Conservation (phyloP, 2,329 filamentous ascomycete genomes). For the Clarireedia sp. region DNA sequence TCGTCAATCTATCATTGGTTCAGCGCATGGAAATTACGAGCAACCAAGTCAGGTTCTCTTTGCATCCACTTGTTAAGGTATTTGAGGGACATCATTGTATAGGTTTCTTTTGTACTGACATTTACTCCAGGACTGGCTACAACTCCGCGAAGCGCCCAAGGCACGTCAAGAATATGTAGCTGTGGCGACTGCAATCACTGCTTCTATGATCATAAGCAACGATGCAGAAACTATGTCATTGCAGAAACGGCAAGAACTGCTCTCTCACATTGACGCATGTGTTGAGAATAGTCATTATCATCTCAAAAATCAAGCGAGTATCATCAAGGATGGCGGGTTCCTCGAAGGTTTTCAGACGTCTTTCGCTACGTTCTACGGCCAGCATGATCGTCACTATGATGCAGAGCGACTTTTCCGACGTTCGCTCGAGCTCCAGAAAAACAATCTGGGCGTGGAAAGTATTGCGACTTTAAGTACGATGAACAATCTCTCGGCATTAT, state of each 20-base stretch:
- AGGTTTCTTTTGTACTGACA: background rate
- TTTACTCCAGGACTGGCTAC: background rate
- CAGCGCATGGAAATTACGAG: slow-evolving; percentile 9
- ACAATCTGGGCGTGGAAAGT: slow-evolving; percentile 5
- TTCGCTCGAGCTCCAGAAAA: slow-evolving; percentile 8
- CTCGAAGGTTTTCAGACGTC: background rate
- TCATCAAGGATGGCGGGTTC: slow-evolving; percentile 7
- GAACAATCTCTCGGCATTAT: slow-evolving; percentile 27
- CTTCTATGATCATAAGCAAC: background rate
- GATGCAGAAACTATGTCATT: background rate
- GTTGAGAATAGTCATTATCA: background rate
- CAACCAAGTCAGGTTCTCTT: slow-evolving; percentile 11
- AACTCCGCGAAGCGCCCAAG: background rate
- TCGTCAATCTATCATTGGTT: slow-evolving; percentile 18
- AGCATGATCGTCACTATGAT: slow-evolving; percentile 9
- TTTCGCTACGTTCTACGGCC: slow-evolving; percentile 9
- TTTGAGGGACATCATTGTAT: slow-evolving; percentile 4
- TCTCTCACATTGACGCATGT: slow-evolving; percentile 3
- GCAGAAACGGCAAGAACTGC: slow-evolving; percentile 1
- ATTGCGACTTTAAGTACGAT: slow-evolving; percentile 12
- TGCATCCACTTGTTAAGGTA: slow-evolving; percentile 20
- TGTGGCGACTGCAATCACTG: background rate
- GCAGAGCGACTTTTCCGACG: slow-evolving; percentile 15
- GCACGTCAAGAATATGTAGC: background rate
- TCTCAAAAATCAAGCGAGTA: background rate